phyloP scores from a whole-genome alignment of 2,329 filamentous ascomycete genomes.

The Didymella keratinophila region DNA sequence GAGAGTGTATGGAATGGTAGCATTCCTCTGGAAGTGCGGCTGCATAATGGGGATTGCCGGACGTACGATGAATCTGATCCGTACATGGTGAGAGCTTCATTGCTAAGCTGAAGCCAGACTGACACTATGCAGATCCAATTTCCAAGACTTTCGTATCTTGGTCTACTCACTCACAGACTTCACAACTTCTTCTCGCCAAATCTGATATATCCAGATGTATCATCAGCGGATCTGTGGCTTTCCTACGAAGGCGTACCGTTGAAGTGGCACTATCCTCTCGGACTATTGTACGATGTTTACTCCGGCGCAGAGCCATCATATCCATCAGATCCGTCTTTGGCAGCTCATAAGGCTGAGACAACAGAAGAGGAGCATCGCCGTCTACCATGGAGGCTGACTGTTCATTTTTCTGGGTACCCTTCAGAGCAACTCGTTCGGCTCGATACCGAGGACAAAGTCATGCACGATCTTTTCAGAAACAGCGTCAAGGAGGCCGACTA shows the following conservation, averaged over 20 bases:
- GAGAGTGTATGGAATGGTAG: conserved; percentile 66
- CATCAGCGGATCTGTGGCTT: conserved; percentile 66
- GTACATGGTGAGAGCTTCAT: conserved; percentile 60
- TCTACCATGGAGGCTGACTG: conserved; percentile 69
- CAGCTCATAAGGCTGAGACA: conserved; percentile 25
- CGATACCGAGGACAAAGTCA: conserved; percentile 62
- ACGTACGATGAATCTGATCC: conserved; percentile 67
- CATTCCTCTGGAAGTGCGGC: conserved; percentile 66
- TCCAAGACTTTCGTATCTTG: conserved; percentile 73
- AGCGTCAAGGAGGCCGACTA: conserved; percentile 85
- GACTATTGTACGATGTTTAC: conserved; percentile 74
- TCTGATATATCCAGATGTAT: conserved; percentile 65
- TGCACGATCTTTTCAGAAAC: conserved; percentile 73
- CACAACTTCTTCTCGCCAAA: conserved; percentile 67
- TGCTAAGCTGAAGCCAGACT: background rate
- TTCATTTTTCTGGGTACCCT: conserved; percentile 68
- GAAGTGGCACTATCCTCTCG: conserved; percentile 76
- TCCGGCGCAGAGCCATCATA: conserved; percentile 62
- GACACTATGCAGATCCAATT: conserved; percentile 60
- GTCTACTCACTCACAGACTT: conserved; percentile 68
- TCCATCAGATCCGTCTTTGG: conserved; percentile 25
- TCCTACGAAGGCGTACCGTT: conserved; percentile 72
- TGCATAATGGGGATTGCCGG: conserved; percentile 67
- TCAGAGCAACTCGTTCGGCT: conserved; percentile 65
- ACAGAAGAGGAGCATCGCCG: conserved; percentile 28